A percentile compares a stretch with the other conserved stretches of the same genome.
Evolutionary conservation across 202 grass and related monocot genomes (phyloP).

Genomic region (Zoysia matrella): DNA sequence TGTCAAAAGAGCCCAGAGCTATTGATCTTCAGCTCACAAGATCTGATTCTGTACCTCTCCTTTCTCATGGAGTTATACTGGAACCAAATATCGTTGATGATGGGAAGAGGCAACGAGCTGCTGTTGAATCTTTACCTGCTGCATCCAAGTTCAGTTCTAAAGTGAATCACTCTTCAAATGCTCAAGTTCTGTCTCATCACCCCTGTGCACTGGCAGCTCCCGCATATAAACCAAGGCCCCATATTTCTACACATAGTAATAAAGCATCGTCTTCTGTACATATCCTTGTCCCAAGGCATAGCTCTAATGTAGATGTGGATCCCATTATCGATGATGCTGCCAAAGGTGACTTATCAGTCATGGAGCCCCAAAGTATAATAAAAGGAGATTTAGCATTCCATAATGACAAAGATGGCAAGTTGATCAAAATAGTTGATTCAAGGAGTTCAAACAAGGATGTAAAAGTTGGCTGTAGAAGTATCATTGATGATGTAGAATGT

Average conservation of each 20-base stretch:
- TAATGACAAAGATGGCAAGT: constrained; percentile 35
- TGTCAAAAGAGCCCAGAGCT: constrained; percentile 54
- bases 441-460: constrained; percentile 11
- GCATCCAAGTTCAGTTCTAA: constrained; percentile 30
- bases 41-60: constrained; percentile 45
- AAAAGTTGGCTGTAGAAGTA: constrained; percentile 19
- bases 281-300: constrained; percentile 48
- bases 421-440: constrained; percentile 4
- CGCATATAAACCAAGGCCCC: constrained; percentile 45
- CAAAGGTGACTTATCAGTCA: constrained; percentile 36
- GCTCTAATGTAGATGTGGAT: constrained; percentile 41
- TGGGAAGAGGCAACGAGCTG: constrained; percentile 39
- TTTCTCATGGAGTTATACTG: constrained; percentile 54
- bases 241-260: constrained; percentile 25
- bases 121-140: constrained; percentile 21
- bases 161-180: constrained; percentile 37
- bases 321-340: constrained; percentile 38
- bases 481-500: constrained; percentile 20
- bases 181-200: constrained; percentile 9
- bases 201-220: constrained; percentile 31
- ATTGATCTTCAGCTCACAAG: constrained; percentile 44
- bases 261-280: constrained; percentile 41
- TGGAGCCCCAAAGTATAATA: constrained; percentile 37
- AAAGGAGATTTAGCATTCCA: constrained; percentile 28
- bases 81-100: constrained; percentile 34